These are phyloP conservation scores for Auricularia sp. DNA, from an alignment of 768 basidiomycete species.

Conservation along the genomic window DNA sequence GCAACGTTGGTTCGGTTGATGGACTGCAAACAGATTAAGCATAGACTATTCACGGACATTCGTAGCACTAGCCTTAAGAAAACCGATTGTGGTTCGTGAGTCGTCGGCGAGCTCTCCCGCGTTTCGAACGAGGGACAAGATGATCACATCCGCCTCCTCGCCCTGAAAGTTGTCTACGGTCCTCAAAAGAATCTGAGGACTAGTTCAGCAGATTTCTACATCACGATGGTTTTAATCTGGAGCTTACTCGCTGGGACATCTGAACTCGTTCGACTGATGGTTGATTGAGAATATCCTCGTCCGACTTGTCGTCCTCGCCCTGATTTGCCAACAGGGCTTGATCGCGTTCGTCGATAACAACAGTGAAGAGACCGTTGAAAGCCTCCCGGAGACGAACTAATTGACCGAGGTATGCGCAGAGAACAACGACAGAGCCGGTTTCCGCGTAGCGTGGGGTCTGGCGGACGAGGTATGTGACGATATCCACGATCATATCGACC, in stretches of 20 bases:
- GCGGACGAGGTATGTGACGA: slow-evolving; percentile 39
- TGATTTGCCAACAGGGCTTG: slow-evolving; percentile 46
- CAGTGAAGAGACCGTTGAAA: slow-evolving; percentile 38
- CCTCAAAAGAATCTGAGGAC: slow-evolving; percentile 47
- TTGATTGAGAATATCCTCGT: slow-evolving; percentile 7
- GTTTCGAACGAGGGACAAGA: slow-evolving; percentile 67
- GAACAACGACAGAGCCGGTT: slow-evolving; percentile 42
- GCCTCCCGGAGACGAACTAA: slow-evolving; percentile 35
- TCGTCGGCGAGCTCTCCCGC: slow-evolving; percentile 38
- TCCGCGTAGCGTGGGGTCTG: slow-evolving; percentile 39
- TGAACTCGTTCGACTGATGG: slow-evolving; percentile 34
- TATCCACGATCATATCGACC: slow-evolving; percentile 39
- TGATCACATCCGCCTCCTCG: slow-evolving; percentile 63
- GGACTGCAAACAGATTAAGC: slow-evolving; percentile 15
- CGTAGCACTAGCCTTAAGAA: slow-evolving; percentile 44
- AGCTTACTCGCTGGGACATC: slow-evolving; percentile 43
- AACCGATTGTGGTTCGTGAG: slow-evolving; percentile 42
- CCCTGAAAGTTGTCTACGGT: slow-evolving; percentile 77
- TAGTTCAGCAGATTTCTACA: neutral
- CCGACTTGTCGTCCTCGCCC: slow-evolving; percentile 28
- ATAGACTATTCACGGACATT: neutral
- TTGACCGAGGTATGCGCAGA: slow-evolving; percentile 46
- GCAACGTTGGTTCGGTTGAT: slow-evolving; percentile 40
- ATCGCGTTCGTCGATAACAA: slow-evolving; percentile 62
- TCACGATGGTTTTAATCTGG: no score